Conservation (phyloP, 495 filamentous ascomycete genomes). For the Podospora bellae-mahoneyi region DNA sequence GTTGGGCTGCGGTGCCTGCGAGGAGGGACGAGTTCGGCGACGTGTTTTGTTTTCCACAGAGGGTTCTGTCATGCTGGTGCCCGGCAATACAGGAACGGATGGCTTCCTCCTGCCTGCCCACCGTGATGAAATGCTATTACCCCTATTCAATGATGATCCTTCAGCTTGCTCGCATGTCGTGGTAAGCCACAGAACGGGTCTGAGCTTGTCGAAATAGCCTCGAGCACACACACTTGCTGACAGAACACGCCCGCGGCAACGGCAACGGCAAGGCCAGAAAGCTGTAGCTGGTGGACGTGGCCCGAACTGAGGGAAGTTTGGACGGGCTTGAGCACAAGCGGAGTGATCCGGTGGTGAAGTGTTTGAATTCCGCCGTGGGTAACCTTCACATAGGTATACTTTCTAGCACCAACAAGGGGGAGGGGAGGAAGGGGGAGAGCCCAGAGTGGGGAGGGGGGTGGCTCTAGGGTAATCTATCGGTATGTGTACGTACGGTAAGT, state of each 20-base stretch:
- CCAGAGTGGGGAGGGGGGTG: constrained; percentile 12
- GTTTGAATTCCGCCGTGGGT: constrained; percentile 10
- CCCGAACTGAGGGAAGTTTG: constrained; percentile 1
- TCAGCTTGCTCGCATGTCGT: constrained; percentile 8
- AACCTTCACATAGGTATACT: constrained; percentile 9
- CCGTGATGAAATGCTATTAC: constrained; percentile 5
- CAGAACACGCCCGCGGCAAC: constrained; percentile 11
- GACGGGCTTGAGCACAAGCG: constrained; percentile 5
- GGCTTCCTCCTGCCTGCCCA: constrained; percentile 1
- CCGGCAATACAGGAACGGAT: neutral
- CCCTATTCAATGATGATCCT: constrained; percentile 6
- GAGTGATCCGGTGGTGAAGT: constrained; percentile 14
- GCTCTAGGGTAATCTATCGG: constrained; percentile 14
- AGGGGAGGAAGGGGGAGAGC: neutral
- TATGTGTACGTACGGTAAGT: neutral
- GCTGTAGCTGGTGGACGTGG: constrained; percentile 6
- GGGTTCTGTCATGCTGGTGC: constrained; percentile 22
- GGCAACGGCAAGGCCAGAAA: constrained; percentile 2
- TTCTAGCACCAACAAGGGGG: constrained; percentile 13
- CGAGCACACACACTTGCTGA: neutral
- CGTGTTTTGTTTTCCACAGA: constrained; percentile 12
- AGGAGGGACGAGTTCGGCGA: constrained; percentile 27
- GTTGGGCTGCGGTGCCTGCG: constrained; percentile 25
- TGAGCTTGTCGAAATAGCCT: constrained; percentile 9
- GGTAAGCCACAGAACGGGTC: neutral